These are phyloP conservation scores for Eutrema japonicum DNA, from an alignment of 345 rosid genomes.

Conservation along the genomic window DNA sequence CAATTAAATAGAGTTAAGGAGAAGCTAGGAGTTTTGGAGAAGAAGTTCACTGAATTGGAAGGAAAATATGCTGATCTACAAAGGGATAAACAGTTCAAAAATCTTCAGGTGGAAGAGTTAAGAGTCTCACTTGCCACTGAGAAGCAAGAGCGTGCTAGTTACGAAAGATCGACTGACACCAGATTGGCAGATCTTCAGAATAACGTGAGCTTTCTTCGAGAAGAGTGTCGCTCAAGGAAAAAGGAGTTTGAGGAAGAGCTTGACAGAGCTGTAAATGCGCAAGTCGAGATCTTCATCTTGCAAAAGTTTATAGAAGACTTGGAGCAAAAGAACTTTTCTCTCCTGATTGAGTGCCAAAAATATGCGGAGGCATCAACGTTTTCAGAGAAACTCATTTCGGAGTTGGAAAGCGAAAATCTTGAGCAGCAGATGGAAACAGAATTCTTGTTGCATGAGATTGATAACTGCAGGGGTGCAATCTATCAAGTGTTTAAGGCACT, in stretches of 20 bases:
- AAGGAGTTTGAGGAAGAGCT: conserved; percentile 93
- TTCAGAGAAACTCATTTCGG: conserved; percentile 68
- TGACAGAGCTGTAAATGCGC: conserved; percentile 77
- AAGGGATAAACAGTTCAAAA: conserved; percentile 64
- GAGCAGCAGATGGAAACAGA: conserved; percentile 78
- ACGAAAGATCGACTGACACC: conserved; percentile 65
- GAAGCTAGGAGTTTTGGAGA: conserved; percentile 70
- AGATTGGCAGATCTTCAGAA: conserved; percentile 73
- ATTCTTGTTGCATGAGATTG: conserved; percentile 67
- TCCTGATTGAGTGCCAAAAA: conserved; percentile 72
- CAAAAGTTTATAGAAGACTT: conserved; percentile 76
- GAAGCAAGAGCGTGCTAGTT: conserved; percentile 65
- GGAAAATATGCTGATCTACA: conserved; percentile 65
- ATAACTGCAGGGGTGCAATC: conserved; percentile 64
- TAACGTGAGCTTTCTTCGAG: conserved; percentile 66
- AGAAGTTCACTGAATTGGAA: conserved; percentile 65
- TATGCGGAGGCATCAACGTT: conserved; percentile 70
- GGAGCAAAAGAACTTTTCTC: conserved; percentile 72
- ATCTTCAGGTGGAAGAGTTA: conserved; percentile 70
- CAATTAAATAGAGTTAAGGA: conserved; percentile 62
- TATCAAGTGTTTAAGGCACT: conserved; percentile 67
- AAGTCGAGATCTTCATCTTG: conserved; percentile 80
- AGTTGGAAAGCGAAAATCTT: conserved; percentile 79
- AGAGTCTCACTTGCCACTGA: conserved; percentile 62
- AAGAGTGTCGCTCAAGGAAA: conserved; percentile 67